Evolutionary conservation across 2,329 filamentous ascomycete species (phyloP), one percentile per base, ranked within the genome.

Genomic region (Hymenotorrendiella dingleyae): DNA sequence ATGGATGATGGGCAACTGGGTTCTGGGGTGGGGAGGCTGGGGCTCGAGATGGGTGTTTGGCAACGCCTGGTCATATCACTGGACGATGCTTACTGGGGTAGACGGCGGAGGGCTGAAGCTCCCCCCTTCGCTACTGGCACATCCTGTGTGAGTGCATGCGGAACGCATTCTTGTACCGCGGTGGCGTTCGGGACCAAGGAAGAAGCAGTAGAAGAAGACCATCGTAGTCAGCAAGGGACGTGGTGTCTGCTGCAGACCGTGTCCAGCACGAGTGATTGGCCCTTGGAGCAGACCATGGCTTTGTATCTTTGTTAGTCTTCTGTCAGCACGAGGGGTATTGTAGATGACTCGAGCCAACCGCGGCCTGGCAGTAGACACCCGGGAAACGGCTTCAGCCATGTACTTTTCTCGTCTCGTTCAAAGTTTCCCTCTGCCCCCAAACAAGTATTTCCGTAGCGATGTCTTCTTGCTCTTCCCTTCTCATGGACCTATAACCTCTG

Each of bases 1-100:
- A 53, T 49, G 45, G 47, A 23, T 49, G 41, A 46, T 46, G 28
- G 44, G 33, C 29, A 45, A 24, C 49, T 47, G 46, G 52, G 37
- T 46, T 48, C 46, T 47, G 48, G 40, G 49, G 47, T 38, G 44
- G 36, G 43, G 40, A 44, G 48, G 36, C 45, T 46, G 49, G 43
- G 46, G 44, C 43, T 53, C 11, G 21, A 22, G 26, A 16, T 27
- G 22, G 14, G 24, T 16, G 14, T 12, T 37, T 19, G 16, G 35
- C 27, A 17, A 6, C 12, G n/a, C 26, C 26, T 32, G 14, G 21
- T 19, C 16, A 21, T 21, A 20, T 27, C n/a, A n/a, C n/a, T n/a
- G n/a, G n/a, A n/a, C n/a, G n/a, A n/a, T n/a, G n/a, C n/a, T n/a
- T n/a, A n/a, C n/a, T n/a, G n/a, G 24, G 33, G 17, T 26, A 23